Conservation (phyloP, 495 filamentous ascomycete species). For the Annulohypoxylon maeteangense region DNA sequence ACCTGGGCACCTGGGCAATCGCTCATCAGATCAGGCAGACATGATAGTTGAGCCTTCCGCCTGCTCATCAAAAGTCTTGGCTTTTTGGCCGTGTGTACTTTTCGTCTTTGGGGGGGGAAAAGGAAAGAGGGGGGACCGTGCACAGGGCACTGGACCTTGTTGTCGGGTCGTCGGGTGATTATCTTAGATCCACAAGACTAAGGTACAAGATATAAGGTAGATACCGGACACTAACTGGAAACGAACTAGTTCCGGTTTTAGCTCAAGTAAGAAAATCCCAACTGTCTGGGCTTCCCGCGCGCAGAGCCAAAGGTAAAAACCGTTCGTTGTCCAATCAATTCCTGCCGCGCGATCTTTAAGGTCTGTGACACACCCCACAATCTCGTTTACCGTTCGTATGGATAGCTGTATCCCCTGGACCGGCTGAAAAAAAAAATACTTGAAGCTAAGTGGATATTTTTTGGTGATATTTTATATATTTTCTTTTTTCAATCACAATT, state of each 20-base stretch:
- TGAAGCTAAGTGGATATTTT: slow-evolving; percentile 1
- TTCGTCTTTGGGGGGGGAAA: not conserved
- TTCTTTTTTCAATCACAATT: not conserved
- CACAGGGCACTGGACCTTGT: slow-evolving; percentile 22
- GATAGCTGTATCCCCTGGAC: not conserved
- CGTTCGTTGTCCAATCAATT: slow-evolving; percentile 38
- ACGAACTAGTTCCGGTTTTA: not conserved
- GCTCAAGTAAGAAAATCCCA: slow-evolving; percentile 27
- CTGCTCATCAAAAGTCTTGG: not conserved
- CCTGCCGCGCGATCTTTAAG: slow-evolving; percentile 27
- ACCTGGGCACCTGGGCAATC: slow-evolving; percentile 2
- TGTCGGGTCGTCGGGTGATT: slow-evolving; percentile 39
- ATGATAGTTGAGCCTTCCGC: slow-evolving; percentile 12
- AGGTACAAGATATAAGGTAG: slow-evolving; percentile 3
- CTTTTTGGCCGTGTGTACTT: not conserved
- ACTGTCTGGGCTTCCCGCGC: slow-evolving; percentile 41
- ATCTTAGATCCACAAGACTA: slow-evolving; percentile 34
- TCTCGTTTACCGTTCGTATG: slow-evolving; percentile 38
- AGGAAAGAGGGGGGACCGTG: slow-evolving; percentile 4
- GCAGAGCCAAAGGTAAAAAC: slow-evolving; percentile 8
- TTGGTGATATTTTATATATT: slow-evolving; percentile 6
- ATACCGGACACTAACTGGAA: slow-evolving; percentile 21
- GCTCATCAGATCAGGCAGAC: slow-evolving; percentile 16
- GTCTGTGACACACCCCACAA: slow-evolving; percentile 40
- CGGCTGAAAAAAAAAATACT: slow-evolving; percentile 19